Conservation (phyloP, 2,329 filamentous ascomycete genomes). For the Epichloe brachyelytri region DNA sequence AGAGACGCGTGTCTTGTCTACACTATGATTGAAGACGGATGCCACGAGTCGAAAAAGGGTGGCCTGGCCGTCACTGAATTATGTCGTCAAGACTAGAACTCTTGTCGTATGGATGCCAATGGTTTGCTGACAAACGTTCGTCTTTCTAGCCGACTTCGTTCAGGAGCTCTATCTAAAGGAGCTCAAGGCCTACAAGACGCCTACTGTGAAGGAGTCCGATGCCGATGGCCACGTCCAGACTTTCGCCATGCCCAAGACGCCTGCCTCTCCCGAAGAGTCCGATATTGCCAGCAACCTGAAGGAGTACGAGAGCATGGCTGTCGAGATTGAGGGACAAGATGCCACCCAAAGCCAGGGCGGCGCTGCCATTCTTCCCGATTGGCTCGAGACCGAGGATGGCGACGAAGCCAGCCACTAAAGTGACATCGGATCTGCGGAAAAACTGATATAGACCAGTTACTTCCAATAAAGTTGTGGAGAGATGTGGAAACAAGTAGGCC, state of each 20-base stretch:
- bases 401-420: slow-evolving; percentile 35
- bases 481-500: neutral
- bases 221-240: slow-evolving; percentile 82
- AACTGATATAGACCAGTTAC: neutral
- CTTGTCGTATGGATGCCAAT: too few species aligned
- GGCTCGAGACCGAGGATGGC: slow-evolving; percentile 73
- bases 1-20: neutral
- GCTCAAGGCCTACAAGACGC: slow-evolving; percentile 87
- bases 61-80: neutral
- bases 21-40: neutral
- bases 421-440: neutral
- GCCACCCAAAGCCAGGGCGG: slow-evolving; percentile 43
- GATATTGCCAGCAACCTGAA: slow-evolving; percentile 85
- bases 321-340: slow-evolving; percentile 86
- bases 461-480: neutral
- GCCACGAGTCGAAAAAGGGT: neutral
- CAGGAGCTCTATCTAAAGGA: slow-evolving; percentile 97
- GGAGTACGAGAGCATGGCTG: slow-evolving; percentile 86
- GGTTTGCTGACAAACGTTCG: neutral
- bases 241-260: slow-evolving; percentile 69
- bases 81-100: too few species aligned
- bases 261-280: slow-evolving; percentile 82
- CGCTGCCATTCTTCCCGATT: slow-evolving; percentile 49
- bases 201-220: slow-evolving; percentile 72
- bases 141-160: slow-evolving; percentile 70